Conservation (phyloP, 2,329 filamentous ascomycete species). For the Diaporthe sp. region DNA sequence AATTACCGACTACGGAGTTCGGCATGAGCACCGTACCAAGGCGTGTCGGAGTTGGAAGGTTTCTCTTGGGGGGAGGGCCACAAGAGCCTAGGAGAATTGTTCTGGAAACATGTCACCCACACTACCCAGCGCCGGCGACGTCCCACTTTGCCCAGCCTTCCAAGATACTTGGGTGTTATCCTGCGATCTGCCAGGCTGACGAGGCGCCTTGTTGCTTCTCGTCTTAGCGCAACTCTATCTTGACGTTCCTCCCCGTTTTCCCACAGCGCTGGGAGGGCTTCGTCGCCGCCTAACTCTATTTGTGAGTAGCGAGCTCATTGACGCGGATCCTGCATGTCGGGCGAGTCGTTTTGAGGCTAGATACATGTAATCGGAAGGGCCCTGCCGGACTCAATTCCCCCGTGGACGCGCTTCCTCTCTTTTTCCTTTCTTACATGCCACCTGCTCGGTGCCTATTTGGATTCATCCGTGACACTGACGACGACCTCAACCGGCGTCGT, state of each 20-base stretch:
- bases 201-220: slow-evolving; percentile 30
- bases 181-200: slow-evolving; percentile 35
- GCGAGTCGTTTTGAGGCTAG: not conserved
- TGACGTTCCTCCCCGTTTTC: not conserved
- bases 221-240: slow-evolving; percentile 16
- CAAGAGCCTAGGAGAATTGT: not conserved
- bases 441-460: not conserved
- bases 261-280: slow-evolving; percentile 19
- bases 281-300: slow-evolving; percentile 6
- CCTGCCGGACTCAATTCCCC: not conserved
- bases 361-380: slow-evolving; percentile 34
- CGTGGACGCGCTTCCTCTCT: slow-evolving; percentile 21
- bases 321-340: not conserved
- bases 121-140: not conserved
- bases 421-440: slow-evolving; percentile 10
- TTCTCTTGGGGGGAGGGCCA: not conserved
- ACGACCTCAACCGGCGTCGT: slow-evolving; percentile 12
- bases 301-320: not conserved
- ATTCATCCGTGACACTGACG: not conserved
- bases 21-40: slow-evolving; percentile 11
- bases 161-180: slow-evolving; percentile 30
- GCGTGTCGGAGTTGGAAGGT: slow-evolving; percentile 8
- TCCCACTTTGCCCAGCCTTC: slow-evolving; percentile 17
- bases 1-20: slow-evolving; percentile 34
- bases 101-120: slow-evolving; percentile 29